Evolutionary conservation across 2,329 filamentous ascomycete genomes (phyloP).

Genomic region (Lachnellula occidentalis): DNA sequence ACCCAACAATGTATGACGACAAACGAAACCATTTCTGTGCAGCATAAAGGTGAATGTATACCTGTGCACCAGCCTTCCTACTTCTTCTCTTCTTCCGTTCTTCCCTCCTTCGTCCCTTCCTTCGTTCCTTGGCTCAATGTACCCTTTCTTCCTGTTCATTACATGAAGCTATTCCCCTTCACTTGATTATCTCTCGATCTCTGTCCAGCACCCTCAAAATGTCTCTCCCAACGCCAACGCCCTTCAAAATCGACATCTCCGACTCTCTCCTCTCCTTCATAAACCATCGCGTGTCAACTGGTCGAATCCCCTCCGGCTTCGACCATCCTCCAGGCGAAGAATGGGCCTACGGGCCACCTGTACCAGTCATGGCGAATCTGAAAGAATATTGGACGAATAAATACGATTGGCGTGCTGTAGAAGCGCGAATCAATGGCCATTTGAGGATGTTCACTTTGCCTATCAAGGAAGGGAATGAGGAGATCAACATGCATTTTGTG

Average conservation of each 20-base stretch:
- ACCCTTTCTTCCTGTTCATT: background rate
- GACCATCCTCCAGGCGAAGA: conserved; percentile 13
- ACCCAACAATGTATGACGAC: too few species aligned
- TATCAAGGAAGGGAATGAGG: conserved; percentile 26
- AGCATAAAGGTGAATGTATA: too few species aligned
- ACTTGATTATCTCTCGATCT: background rate
- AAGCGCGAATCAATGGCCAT: conserved; percentile 26
- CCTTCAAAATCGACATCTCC: conserved; percentile 25
- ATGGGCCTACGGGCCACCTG: conserved; percentile 19
- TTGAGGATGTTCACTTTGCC: conserved; percentile 28
- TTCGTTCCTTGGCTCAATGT: background rate
- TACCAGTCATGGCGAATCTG: conserved; percentile 11
- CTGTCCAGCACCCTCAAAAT: background rate
- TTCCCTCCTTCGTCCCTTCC: too few species aligned
- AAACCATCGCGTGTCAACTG: conserved; percentile 21
- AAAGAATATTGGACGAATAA: conserved; percentile 26
- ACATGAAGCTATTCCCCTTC: background rate
- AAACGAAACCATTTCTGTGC: too few species aligned
- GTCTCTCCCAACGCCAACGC: conserved; percentile 14
- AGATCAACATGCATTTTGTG: conserved; percentile 58
- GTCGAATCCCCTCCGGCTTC: conserved; percentile 18
- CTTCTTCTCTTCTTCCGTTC: too few species aligned
- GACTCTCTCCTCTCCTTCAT: conserved; percentile 24
- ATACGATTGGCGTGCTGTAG: conserved; percentile 28
- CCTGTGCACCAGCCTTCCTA: too few species aligned